Evolutionary conservation across 192 early-diverging fungal species (phyloP).

Genomic region (Gigaspora rosea): DNA sequence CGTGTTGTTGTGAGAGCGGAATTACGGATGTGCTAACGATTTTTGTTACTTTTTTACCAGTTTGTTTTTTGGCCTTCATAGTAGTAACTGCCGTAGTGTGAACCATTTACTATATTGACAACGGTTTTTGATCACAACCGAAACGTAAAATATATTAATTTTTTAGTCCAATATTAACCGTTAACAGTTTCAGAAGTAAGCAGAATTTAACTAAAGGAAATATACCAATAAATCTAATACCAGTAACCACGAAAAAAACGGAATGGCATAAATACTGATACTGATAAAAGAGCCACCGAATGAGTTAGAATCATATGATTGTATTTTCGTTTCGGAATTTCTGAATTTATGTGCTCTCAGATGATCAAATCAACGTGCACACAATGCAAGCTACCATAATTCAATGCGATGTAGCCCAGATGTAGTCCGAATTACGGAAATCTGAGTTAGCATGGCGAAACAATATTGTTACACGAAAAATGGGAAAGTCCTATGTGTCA

Average conservation of each 20-base stretch:
- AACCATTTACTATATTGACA: slow-evolving; percentile 11
- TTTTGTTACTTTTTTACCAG: slow-evolving; percentile 12
- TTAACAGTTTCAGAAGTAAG: background rate
- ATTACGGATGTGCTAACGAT: background rate
- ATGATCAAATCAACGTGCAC: too few relatives aligned
- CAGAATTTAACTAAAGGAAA: background rate
- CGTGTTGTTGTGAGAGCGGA: background rate
- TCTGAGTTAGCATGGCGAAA: too few relatives aligned
- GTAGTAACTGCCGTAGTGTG: slow-evolving; percentile 9
- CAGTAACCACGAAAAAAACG: background rate
- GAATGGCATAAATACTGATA: background rate
- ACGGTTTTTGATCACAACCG: background rate
- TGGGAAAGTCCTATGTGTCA: too few relatives aligned
- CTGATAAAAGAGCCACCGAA: background rate
- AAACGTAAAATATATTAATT: background rate
- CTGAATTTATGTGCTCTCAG: background rate
- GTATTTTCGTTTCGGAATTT: background rate
- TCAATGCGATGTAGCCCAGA: too few relatives aligned
- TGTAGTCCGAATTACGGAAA: too few relatives aligned
- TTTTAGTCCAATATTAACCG: too few relatives aligned
- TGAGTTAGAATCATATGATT: background rate
- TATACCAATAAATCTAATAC: background rate
- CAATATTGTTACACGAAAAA: too few relatives aligned
- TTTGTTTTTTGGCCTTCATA: slow-evolving; percentile 7
- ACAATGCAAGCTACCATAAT: too few relatives aligned